Base-by-base conservation (phyloP, 1,139 yeast species). In the Saccharomycopsis crataegensis region DNA sequence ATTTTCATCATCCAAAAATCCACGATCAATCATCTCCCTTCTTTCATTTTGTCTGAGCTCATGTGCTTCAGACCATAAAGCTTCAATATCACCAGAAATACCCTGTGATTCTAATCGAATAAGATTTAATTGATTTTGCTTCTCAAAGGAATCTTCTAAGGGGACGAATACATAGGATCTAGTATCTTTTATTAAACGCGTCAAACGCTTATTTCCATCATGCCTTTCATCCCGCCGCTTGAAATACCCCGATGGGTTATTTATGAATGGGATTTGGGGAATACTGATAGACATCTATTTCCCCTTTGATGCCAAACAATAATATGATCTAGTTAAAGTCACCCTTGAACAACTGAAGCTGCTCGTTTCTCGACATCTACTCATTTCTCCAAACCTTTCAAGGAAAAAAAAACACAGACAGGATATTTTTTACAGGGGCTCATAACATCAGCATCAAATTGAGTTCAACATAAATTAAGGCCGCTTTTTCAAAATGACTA, bases 1-100 rank as follows among this genome's bases (percentile, higher is more conserved):
- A 60, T 89, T 90, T 60, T 90, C 96, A 44, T 84, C 86, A 67
- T 94, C 99, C 2, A 94, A 97, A 11, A 90, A 71, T 0, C 96
- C 95, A 52, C 82, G 71, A 1, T 72, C 68, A 63, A 91, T 97
- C 96, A 93, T 91, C 57, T 81, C 76, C 52, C 71, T 71, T 57
- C 99, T 72, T 68, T 93, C 99, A 7, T 66, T 67, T 43, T 86
- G 94, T 57, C 97, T 75, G 81, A 88, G 76, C 55, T 73, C 77
- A 63, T 85, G 94, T 55, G 87, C 77, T 33, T 75, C 72, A 57
- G 81, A 84, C 62, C 79, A 82, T 12, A 82, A 64, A 1, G 75
- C 66, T 48, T 79, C 77, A 8, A 76, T 64, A 59, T 80, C 83
- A 8, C 64, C 60, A 1, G 73, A 68, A 1, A 63, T 59, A 8